phyloP scores from a whole-genome alignment of 2,329 filamentous ascomycete species.

The Trichoderma sp. region DNA sequence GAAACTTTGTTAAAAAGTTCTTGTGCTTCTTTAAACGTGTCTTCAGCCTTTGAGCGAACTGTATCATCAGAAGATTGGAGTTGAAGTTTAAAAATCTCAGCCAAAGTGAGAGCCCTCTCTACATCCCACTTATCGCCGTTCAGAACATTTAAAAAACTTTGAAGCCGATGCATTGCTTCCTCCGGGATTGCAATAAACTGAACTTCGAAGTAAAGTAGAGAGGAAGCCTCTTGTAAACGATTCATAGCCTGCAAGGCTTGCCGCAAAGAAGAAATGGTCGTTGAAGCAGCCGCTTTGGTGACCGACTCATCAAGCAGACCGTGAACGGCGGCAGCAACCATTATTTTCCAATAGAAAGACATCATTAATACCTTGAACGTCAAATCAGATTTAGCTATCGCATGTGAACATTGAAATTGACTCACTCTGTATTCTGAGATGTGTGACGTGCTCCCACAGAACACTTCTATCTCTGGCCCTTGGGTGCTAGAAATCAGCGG shows the following conservation, averaged over 20 bases:
- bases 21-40: neutral
- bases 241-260: neutral
- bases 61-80: neutral
- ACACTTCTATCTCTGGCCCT: neutral
- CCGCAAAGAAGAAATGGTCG: neutral
- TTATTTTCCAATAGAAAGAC: neutral
- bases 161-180: neutral
- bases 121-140: neutral
- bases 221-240: neutral
- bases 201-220: neutral
- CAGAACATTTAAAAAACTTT: neutral
- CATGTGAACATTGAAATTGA: neutral
- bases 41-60: neutral
- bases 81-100: neutral
- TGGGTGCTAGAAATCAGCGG: neutral
- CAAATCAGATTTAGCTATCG: neutral
- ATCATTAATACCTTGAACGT: neutral
- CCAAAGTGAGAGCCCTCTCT: neutral
- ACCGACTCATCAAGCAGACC: neutral
- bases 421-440: neutral
- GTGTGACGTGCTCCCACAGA: neutral
- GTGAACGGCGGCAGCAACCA: neutral
- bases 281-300: neutral
- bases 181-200: neutral
- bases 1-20: neutral